phyloP scores from a whole-genome alignment of 164 flowering plant genomes.

The Cinnamomum chago region DNA sequence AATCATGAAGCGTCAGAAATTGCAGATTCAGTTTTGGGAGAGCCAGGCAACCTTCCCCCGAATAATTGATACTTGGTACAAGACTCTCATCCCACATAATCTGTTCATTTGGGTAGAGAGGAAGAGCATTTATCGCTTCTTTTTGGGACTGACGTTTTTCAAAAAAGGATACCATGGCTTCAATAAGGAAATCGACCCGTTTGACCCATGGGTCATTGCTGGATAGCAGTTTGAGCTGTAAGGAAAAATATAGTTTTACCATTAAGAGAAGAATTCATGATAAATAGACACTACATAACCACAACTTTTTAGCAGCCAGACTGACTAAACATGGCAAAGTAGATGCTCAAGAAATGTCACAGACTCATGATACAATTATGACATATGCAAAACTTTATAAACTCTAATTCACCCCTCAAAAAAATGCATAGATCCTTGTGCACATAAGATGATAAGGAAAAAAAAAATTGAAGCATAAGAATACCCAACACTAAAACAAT shows the following conservation, averaged over 20 bases:
- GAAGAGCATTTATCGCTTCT: conserved; percentile 97
- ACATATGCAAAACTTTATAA: too few species aligned
- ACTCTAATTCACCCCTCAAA: too few species aligned
- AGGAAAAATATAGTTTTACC: neutral
- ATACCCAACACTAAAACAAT: neutral
- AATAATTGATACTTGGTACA: conserved; percentile 96
- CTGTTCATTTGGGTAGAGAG: conserved; percentile 93
- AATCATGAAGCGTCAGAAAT: conserved; percentile 92
- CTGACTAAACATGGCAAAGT: too few species aligned
- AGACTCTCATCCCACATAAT: conserved; percentile 99
- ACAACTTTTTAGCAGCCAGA: too few species aligned
- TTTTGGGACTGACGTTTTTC: conserved; percentile 91
- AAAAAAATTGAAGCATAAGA: neutral
- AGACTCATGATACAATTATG: too few species aligned
- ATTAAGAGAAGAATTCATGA: neutral
- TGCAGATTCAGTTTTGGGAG: conserved; percentile 96
- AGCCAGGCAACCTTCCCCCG: conserved; percentile 99
- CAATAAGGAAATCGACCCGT: conserved; percentile 83
- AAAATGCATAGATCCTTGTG: too few species aligned
- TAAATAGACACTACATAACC: neutral
- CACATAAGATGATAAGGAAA: too few species aligned
- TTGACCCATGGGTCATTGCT: conserved; percentile 83
- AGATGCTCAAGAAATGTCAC: too few species aligned
- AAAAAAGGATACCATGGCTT: conserved; percentile 85
- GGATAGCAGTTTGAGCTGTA: conserved; percentile 86